Base-by-base conservation (phyloP, 768 basidiomycete genomes). In the Suillus fuscotomentosus region DNA sequence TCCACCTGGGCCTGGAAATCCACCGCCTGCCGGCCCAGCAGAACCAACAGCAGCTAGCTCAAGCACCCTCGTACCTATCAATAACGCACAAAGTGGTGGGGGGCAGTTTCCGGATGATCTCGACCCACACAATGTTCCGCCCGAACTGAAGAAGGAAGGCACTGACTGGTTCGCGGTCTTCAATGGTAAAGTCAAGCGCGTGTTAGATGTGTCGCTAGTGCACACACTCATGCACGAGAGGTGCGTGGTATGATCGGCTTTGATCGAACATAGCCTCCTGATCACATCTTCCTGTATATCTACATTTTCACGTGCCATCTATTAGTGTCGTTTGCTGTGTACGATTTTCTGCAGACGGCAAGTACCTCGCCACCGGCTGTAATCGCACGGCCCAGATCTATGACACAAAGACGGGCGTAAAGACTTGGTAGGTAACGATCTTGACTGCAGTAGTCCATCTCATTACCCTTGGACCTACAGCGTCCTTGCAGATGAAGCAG, bases 361-460 rank as follows among this genome's bases (percentile, higher is more conserved):
- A 69, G 3, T 45, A 74, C 34, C 77, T 76, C 20, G 75, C 76
- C 22, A 74, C 76, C 20, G 75, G 75, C 3, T 99, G 96, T 78
- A 99, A 99, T 78, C 84, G 94, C 48, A 94, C 94, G 0, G 94
- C 95, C 22, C 95, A 97, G 76, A 95, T 99, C 63, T 98, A 92
- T 74, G 94, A 98, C 73, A 91, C 91, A 34, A 91, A 91, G 78
- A 90, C 92, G 0, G 96, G 96, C 8, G 75, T 72, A 0, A 94
- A 93, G 78, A 89, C 89, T 38, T 95, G 91, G 95, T 95, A 68
- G 62, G 88, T 75, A 42, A 67, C 59, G 47, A 63, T 48, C 3
- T 63, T 9, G 41, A 61, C 20, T 53, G 24, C 62, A 14, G 39
- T 27, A 20, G 14, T 56, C 38, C 57, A 39, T 62, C 57, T 68